phyloP scores from a whole-genome alignment of 2,329 filamentous ascomycete genomes.

The Cercospora sojina region DNA sequence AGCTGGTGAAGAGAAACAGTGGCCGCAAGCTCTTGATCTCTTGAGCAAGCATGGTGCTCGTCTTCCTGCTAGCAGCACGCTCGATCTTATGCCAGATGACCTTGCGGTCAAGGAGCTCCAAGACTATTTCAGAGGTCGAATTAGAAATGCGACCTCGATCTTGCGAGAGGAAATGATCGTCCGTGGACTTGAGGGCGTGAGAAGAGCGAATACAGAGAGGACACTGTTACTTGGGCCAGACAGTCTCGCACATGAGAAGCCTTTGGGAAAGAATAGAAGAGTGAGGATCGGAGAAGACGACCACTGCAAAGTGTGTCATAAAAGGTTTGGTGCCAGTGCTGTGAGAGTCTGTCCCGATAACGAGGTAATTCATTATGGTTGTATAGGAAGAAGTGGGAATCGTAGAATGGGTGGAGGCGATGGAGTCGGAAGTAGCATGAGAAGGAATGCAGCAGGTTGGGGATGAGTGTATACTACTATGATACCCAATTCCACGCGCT shows the following conservation, averaged over 20 bases:
- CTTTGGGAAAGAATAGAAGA: constrained; percentile 58
- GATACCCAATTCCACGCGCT: not conserved
- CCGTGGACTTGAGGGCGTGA: constrained; percentile 71
- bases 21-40: constrained; percentile 77
- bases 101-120: constrained; percentile 78
- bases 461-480: not conserved
- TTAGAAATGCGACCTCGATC: constrained; percentile 78
- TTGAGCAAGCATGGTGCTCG: constrained; percentile 91
- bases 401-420: constrained; percentile 19
- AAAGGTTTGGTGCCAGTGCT: constrained; percentile 85
- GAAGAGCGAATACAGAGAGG: constrained; percentile 74
- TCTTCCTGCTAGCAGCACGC: constrained; percentile 79
- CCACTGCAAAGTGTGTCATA: constrained; percentile 89
- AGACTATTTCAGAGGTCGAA: constrained; percentile 87
- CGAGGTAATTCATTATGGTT: constrained; percentile 52
- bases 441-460: constrained; percentile 8
- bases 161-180: constrained; percentile 79
- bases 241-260: constrained; percentile 57
- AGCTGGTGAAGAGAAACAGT: constrained; percentile 61
- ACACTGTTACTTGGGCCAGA: constrained; percentile 72
- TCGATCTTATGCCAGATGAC: constrained; percentile 78
- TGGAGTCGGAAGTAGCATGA: not conserved
- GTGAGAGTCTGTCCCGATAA: constrained; percentile 81
- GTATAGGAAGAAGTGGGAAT: constrained; percentile 36
- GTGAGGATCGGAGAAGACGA: constrained; percentile 85